A percentile compares a stretch with the other conserved stretches of the same genome.
phyloP scores from a whole-genome alignment of 345 rosid genomes.

The Gossypium arboreum region DNA sequence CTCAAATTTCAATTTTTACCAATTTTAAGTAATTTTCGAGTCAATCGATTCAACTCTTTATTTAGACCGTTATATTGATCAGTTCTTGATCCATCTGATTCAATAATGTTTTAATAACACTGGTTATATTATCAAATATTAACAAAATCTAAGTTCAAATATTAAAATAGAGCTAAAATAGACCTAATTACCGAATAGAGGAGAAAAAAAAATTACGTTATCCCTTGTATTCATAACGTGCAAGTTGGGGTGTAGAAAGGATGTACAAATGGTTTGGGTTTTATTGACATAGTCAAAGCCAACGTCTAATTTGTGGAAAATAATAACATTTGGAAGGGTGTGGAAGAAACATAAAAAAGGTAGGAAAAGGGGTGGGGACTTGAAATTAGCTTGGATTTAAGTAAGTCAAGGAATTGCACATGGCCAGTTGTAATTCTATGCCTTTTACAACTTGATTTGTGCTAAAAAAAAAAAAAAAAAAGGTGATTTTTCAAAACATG shows the following conservation, averaged over 20 bases:
- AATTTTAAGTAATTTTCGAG: too few species aligned
- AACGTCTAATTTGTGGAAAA: neutral
- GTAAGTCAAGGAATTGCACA: neutral
- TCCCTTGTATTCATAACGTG: too few species aligned
- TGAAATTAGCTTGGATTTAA: neutral
- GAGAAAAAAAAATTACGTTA: too few species aligned
- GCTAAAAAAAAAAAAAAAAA: neutral
- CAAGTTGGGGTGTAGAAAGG: too few species aligned
- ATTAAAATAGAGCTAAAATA: too few species aligned
- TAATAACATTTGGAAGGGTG: neutral
- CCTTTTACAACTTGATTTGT: neutral
- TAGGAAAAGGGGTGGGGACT: neutral
- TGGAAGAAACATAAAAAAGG: neutral
- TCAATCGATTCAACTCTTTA: too few species aligned
- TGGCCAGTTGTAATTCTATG: neutral
- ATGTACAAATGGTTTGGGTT: neutral
- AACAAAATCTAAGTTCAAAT: fast-evolving
- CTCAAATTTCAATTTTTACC: too few species aligned
- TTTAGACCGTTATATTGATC: too few species aligned
- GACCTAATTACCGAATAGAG: too few species aligned
- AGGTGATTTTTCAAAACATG: neutral
- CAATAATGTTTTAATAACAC: too few species aligned
- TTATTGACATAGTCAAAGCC: neutral
- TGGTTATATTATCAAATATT: too few species aligned
- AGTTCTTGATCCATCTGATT: too few species aligned